Percentiles rank a stretch among this genome's conserved stretches.
Evolutionary conservation across 2,329 filamentous ascomycete species (phyloP).

Genomic region (Blastomyces percursus): DNA sequence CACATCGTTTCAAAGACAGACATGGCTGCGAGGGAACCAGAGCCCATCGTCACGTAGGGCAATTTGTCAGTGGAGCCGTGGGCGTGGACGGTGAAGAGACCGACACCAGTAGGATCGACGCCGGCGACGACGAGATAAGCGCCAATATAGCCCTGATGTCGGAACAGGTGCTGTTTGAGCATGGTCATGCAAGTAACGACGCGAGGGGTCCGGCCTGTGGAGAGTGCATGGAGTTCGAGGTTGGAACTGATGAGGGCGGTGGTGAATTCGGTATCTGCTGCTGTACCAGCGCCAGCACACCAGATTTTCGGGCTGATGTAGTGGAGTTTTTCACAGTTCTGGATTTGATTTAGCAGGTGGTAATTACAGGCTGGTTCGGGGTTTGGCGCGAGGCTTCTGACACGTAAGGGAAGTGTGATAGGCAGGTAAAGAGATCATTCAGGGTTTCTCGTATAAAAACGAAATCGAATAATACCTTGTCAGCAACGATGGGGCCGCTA

Average conservation of each 20-base stretch:
- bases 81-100: conserved; percentile 96
- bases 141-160: conserved; percentile 94
- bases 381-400: neutral
- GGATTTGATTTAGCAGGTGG: conserved; percentile 6
- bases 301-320: conserved; percentile 98
- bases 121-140: conserved; percentile 96
- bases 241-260: conserved; percentile 97
- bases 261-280: conserved; percentile 97
- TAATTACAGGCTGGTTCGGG: neutral
- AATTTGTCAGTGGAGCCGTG: conserved; percentile 98
- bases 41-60: conserved; percentile 98
- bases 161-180: conserved; percentile 98
- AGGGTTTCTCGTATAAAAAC: neutral
- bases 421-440: neutral
- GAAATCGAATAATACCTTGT: conserved; percentile 54
- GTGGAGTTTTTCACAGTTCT: conserved; percentile 99
- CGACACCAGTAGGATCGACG: conserved; percentile 86
- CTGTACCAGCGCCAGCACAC: conserved; percentile 96
- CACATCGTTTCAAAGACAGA: conserved; percentile 94
- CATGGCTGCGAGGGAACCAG: conserved; percentile 92
- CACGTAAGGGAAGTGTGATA: neutral
- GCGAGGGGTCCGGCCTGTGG: conserved; percentile 88
- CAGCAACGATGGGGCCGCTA: conserved; percentile 93
- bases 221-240: conserved; percentile 92
- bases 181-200: conserved; percentile 99